Base-by-base conservation (phyloP, 2,329 filamentous ascomycete species). In the Colletotrichum sp. region DNA sequence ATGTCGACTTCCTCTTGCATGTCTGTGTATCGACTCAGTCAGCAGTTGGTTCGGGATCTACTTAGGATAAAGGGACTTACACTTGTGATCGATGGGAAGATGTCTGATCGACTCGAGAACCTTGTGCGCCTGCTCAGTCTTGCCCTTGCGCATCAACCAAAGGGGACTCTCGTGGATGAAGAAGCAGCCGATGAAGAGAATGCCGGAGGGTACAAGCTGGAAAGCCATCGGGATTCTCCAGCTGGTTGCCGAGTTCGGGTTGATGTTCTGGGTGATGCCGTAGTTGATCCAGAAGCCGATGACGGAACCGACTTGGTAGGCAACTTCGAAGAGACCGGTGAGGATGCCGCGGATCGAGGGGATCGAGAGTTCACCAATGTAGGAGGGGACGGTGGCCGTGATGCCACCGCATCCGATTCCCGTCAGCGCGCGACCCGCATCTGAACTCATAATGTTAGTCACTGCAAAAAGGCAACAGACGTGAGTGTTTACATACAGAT, bases 351-450 rank as follows among this genome's bases (percentile, higher is more conserved):
- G 88, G 69, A 89, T 91, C 3, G 88, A 89, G 1, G 91, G 88
- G 78, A 91, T 87, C 1, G 92, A 91, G 72, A 90, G 89, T 81
- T 93, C 92, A 18, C 91, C 90, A 72, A 93, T 91, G 81, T 93
- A 93, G 39, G 91, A 88, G 5, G 92, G 92, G 3, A 93, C 90
- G 9, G 89, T 90, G 80, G 90, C 91, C 12, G 88, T 89, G 80
- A 91, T 86, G 63, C 90, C 81, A n/a, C 90, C 91, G 65, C 91
- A 88, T 22, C 89, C 90, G 80, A 90, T 87, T 2, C 91, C 90
- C 3, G 89, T 90, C 39, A 92, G 83, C 77, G 90, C 89, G 12
- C 92, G 89, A 1, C 92, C 71, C 87, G 87, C 80, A 89, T 77
- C 44, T 48, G n/a, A 48, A 48, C n/a, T 0, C 44, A 48, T 0